These are phyloP conservation scores for Neurospora sp. DNA, from an alignment of 495 filamentous ascomycete genomes.

Conservation along the genomic window DNA sequence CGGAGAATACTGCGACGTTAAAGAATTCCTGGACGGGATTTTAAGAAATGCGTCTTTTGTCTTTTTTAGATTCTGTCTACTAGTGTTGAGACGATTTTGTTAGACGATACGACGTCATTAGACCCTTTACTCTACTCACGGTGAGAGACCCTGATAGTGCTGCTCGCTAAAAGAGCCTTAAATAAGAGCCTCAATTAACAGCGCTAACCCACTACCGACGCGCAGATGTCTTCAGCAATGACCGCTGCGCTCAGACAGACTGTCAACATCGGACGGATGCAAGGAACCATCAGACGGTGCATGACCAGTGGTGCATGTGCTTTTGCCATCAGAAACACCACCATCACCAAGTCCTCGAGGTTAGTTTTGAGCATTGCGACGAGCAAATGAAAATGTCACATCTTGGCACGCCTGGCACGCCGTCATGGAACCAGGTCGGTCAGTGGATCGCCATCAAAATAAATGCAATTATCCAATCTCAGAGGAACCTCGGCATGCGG, in stretches of 20 bases:
- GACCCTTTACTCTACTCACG: background rate
- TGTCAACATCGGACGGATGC: background rate
- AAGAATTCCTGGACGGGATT: background rate
- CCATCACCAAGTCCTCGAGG: background rate
- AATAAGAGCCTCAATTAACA: background rate
- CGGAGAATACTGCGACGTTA: background rate
- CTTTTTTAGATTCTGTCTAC: background rate
- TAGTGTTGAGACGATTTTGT: background rate
- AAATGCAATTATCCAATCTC: background rate
- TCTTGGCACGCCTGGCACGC: background rate
- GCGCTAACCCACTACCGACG: background rate
- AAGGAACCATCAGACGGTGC: background rate
- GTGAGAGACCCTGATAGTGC: background rate
- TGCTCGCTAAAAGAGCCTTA: background rate
- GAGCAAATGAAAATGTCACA: background rate
- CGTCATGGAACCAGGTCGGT: background rate
- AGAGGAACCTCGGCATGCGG: background rate
- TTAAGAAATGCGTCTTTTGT: background rate
- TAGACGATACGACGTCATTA: background rate
- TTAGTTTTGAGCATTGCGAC: background rate
- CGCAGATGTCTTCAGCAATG: background rate
- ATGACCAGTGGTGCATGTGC: background rate
- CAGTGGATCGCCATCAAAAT: background rate
- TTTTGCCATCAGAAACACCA: background rate
- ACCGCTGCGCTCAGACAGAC: background rate